Percentiles rank a stretch among this genome's conserved stretches.
Evolutionary conservation across 1,284 basidiomycete species (phyloP).

Genomic region (Vanrija pseudolonga): DNA sequence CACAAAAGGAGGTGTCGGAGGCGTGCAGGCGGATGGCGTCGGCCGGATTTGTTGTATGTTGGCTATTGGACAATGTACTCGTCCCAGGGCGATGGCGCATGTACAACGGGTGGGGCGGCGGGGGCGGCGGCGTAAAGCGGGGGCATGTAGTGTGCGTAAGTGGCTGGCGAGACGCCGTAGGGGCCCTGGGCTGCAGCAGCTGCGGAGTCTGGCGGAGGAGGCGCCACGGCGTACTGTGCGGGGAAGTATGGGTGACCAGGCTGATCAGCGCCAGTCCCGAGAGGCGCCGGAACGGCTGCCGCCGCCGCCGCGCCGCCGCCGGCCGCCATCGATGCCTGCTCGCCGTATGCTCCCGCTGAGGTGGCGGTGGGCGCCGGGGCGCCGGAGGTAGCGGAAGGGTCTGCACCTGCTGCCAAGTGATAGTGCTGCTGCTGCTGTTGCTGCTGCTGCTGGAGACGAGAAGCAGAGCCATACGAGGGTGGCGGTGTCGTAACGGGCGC

Average conservation of each 20-base stretch:
- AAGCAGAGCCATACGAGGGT: too few relatives aligned
- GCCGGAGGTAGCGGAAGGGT: too few relatives aligned
- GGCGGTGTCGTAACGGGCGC: too few relatives aligned
- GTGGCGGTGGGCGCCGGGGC: too few relatives aligned
- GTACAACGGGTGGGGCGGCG: background rate
- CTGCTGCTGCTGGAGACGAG: too few relatives aligned
- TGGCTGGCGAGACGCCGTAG: background rate
- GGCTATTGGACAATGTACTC: conserved; percentile 7
- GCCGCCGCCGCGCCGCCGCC: too few relatives aligned
- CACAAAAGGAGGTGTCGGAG: too few relatives aligned
- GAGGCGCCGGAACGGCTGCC: background rate
- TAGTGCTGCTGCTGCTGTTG: too few relatives aligned
- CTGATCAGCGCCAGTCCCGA: background rate
- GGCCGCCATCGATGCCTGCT: too few relatives aligned
- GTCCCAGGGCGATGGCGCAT: conserved; percentile 1
- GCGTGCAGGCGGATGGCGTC: too few relatives aligned
- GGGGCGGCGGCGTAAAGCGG: background rate
- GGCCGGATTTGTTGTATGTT: background rate
- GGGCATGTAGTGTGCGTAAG: background rate
- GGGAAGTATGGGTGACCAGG: background rate
- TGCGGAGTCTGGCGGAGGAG: background rate
- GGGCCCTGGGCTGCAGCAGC: background rate
- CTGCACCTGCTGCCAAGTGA: too few relatives aligned
- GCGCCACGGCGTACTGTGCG: background rate
- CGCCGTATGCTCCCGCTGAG: too few relatives aligned